phyloP scores from a whole-genome alignment of 768 basidiomycete genomes.

The Tulasnella sp. region DNA sequence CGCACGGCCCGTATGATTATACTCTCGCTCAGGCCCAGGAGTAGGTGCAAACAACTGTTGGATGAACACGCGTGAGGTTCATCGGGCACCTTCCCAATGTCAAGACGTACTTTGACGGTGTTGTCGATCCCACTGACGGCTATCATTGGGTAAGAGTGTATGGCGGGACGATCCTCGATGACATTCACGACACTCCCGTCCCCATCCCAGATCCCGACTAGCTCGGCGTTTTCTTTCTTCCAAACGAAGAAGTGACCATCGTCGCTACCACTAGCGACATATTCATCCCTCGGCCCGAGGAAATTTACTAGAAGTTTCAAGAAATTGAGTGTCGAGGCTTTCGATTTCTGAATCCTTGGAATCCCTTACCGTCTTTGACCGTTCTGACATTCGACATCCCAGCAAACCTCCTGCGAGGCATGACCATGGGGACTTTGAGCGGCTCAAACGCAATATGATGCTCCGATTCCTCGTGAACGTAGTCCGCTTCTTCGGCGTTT shows the following conservation, averaged over 20 bases:
- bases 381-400: slow-evolving; percentile 75
- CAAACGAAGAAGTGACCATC: slow-evolving; percentile 68
- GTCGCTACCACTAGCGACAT: slow-evolving; percentile 72
- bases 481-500: slow-evolving; percentile 19
- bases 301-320: slow-evolving; percentile 53
- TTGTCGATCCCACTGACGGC: slow-evolving; percentile 80
- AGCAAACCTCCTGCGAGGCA: slow-evolving; percentile 49
- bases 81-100: not conserved
- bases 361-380: slow-evolving; percentile 66
- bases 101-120: slow-evolving; percentile 57
- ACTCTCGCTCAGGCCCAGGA: slow-evolving; percentile 30
- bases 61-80: not conserved
- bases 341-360: not conserved
- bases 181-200: slow-evolving; percentile 75
- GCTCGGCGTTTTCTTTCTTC: slow-evolving; percentile 50
- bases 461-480: slow-evolving; percentile 3
- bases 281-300: slow-evolving; percentile 66
- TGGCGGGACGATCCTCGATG: slow-evolving; percentile 60
- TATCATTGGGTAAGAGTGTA: slow-evolving; percentile 51
- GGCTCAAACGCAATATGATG: slow-evolving; percentile 4
- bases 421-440: slow-evolving; percentile 37
- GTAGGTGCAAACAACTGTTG: slow-evolving; percentile 56
- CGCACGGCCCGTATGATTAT: slow-evolving; percentile 44
- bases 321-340: not conserved
- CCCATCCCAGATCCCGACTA: slow-evolving; percentile 75